phyloP scores from a whole-genome alignment of 2,329 filamentous ascomycete species.

The Blastomyces silverae region DNA sequence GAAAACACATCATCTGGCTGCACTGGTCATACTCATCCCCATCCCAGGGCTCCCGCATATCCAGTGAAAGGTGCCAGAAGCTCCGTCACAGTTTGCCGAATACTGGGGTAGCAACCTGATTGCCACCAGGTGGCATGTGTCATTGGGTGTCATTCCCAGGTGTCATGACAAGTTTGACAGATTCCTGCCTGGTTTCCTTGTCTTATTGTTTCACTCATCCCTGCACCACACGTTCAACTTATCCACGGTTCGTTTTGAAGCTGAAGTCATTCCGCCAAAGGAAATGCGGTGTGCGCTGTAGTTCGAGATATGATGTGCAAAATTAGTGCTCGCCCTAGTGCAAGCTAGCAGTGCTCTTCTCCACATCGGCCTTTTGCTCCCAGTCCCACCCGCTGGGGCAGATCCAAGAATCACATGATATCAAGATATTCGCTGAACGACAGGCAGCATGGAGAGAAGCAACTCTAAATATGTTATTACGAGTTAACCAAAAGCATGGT shows the following conservation, averaged over 20 bases:
- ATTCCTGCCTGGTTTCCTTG: background rate
- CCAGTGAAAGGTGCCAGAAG: background rate
- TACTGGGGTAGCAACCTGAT: background rate
- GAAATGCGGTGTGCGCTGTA: background rate
- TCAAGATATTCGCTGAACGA: background rate
- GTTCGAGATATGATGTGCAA: background rate
- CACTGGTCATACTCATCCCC: background rate
- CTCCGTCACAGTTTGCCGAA: background rate
- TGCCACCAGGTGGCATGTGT: background rate
- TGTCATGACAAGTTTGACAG: slow-evolving; percentile 1
- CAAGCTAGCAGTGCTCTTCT: background rate
- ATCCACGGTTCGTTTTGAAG: background rate
- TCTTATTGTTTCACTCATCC: slow-evolving; percentile 2
- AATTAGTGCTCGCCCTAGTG: background rate
- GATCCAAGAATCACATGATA: background rate
- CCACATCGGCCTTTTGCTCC: background rate
- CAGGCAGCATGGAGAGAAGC: background rate
- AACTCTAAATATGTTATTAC: background rate
- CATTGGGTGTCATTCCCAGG: slow-evolving; percentile 10
- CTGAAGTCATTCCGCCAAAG: background rate
- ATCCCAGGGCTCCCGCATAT: slow-evolving; percentile 5
- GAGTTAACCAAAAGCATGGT: background rate
- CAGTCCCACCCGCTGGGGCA: too few species aligned
- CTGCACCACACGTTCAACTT: background rate
- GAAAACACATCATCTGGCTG: slow-evolving; percentile 8